These are phyloP conservation scores for Tulasnella sp. DNA, from an alignment of 768 basidiomycete species.

Conservation along the genomic window DNA sequence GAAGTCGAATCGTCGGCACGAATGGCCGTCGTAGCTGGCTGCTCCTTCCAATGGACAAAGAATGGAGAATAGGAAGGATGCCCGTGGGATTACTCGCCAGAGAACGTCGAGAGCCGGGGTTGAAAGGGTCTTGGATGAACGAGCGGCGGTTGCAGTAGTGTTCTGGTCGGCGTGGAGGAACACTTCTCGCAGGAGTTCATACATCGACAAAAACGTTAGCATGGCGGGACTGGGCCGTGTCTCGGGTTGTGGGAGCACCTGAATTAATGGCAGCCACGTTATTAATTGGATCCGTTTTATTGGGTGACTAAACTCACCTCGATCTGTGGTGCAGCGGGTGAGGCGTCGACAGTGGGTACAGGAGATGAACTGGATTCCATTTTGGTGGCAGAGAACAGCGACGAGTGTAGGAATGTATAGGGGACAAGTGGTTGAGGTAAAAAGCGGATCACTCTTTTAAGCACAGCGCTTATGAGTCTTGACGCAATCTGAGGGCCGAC, in stretches of 20 bases:
- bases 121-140: slow-evolving; percentile 8
- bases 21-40: slow-evolving; percentile 12
- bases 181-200: slow-evolving; percentile 4
- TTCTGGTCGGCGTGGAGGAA: neutral
- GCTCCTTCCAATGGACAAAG: slow-evolving; percentile 10
- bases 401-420: neutral
- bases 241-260: neutral
- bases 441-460: neutral
- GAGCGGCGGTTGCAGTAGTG: neutral
- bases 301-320: neutral
- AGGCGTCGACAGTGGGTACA: neutral
- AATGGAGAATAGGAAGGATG: slow-evolving; percentile 13
- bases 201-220: neutral
- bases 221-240: neutral
- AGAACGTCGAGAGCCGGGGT: slow-evolving; percentile 9
- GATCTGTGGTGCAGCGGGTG: neutral
- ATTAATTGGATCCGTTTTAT: neutral
- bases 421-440: neutral
- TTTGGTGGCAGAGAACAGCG: no score
- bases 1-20: slow-evolving; percentile 9
- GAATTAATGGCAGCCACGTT: neutral
- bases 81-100: slow-evolving; percentile 6
- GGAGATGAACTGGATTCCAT: neutral
- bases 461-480: neutral
- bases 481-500: neutral